Evolutionary conservation across 768 basidiomycete species (phyloP), one percentile per base, ranked within the genome.

Genomic region (Boletus sp.): DNA sequence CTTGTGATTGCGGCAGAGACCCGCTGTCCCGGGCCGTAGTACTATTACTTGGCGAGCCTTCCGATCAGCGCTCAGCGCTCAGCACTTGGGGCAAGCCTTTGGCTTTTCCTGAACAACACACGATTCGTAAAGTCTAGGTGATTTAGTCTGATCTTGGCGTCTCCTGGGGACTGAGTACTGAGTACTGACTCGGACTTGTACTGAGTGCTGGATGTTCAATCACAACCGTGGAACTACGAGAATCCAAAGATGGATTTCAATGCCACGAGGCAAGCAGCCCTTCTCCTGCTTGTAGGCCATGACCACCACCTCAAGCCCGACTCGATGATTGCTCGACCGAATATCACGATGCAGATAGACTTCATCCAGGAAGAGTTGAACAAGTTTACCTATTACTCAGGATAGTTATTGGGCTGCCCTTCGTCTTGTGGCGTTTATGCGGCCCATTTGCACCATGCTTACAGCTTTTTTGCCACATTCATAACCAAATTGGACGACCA

Each of bases 351-450:
- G 24, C 14, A 44, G 24, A 20, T 15, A 8, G 18, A 3, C 6
- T 11, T 47, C 37, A 39, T 39, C 30, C 14, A 28, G 47, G 20
- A 47, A 9, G 28, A 54, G n/a, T 14, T 49, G 41, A 40, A 18
- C 33, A 18, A 4, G 12, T 30, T 8, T 24, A 15, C 28, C 56
- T 17, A 48, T 59, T 33, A 48, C 30, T 44, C 47, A 49, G 47
- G 24, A 35, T 20, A 35, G 17, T 39, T 36, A 17, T 36, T 50
- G 35, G 35, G 9, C 24, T 46, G 46, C 15, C 40, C 24, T 5
- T 55, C 30, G 45, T 53, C 33, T 42, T 24, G 59, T 61, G 70
- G 70, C 17, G 61, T 64, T 70, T 70, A 37, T 64, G 68, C 71
- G 68, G 68, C 29, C 48, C 35, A 33, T 29, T 12, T 36, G 12